Conservation (phyloP, 495 filamentous ascomycete genomes). For the Viridothelium virens region DNA sequence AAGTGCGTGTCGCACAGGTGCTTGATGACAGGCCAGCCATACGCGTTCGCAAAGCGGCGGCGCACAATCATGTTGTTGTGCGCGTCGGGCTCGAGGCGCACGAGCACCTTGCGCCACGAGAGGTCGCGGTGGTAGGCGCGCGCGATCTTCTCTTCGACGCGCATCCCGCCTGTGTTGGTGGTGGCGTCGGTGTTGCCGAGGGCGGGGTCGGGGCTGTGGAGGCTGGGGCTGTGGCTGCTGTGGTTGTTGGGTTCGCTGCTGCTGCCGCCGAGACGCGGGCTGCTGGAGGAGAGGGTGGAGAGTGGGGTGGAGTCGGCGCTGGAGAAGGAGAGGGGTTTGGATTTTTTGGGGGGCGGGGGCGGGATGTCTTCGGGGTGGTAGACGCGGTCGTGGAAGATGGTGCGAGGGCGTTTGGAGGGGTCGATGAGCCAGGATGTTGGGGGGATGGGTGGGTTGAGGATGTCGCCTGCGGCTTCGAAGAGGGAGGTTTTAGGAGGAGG, state of each 20-base stretch:
- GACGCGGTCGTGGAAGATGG: slow-evolving; percentile 94
- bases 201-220: slow-evolving; percentile 16
- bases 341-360: slow-evolving; percentile 56
- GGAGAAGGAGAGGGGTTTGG: slow-evolving; percentile 38
- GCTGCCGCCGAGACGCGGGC: slow-evolving; percentile 18
- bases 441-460: slow-evolving; percentile 84
- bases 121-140: slow-evolving; percentile 85
- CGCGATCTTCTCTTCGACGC: slow-evolving; percentile 94
- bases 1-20: slow-evolving; percentile 94
- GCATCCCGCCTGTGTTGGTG: slow-evolving; percentile 52
- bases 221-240: background rate
- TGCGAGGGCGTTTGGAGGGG: slow-evolving; percentile 71
- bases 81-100: slow-evolving; percentile 90
- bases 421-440: slow-evolving; percentile 71
- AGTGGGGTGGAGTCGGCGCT: slow-evolving; percentile 25
- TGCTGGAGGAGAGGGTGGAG: background rate
- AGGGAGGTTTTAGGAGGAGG: slow-evolving; percentile 81
- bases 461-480: slow-evolving; percentile 86
- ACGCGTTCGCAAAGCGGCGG: slow-evolving; percentile 92
- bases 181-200: background rate
- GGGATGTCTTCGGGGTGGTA: slow-evolving; percentile 93
- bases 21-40: slow-evolving; percentile 93
- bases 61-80: slow-evolving; percentile 98
- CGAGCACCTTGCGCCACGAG: slow-evolving; percentile 92
- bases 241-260: background rate